A percentile compares a stretch with the other conserved stretches of the same genome.
Conservation (phyloP, 2,329 filamentous ascomycete genomes). For the Penicillium sp. region DNA sequence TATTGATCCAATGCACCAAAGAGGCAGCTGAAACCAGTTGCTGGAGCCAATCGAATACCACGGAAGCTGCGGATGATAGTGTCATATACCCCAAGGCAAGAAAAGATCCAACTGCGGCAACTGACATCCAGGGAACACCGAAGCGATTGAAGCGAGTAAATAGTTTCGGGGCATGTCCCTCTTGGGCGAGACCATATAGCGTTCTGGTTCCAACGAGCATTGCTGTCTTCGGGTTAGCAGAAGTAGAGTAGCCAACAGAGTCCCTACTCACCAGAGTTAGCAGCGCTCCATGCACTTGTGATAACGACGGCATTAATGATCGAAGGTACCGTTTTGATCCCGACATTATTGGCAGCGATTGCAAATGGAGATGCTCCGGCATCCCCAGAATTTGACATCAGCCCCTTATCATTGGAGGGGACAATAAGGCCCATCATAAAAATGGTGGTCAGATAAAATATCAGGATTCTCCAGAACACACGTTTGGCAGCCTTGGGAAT, state of each 20-base stretch:
- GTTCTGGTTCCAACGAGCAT: conserved; percentile 32
- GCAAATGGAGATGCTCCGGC: conserved; percentile 11
- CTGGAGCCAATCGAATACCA: conserved; percentile 64
- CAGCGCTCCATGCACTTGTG: conserved; percentile 33
- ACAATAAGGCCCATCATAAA: conserved; percentile 42
- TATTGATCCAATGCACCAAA: conserved; percentile 57
- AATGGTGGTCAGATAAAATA: conserved; percentile 54
- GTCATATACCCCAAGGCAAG: conserved; percentile 63
- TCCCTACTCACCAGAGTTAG: conserved; percentile 29
- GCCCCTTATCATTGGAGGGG: conserved; percentile 44
- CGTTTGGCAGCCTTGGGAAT: conserved; percentile 51
- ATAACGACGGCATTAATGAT: conserved; percentile 5
- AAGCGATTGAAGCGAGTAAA: conserved; percentile 40
- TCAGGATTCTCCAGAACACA: conserved; percentile 51
- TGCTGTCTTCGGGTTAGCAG: neutral
- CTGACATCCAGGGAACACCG: conserved; percentile 53
- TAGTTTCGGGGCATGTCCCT: conserved; percentile 32
- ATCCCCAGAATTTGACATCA: conserved; percentile 29
- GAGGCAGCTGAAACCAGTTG: conserved; percentile 49
- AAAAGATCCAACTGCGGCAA: conserved; percentile 48
- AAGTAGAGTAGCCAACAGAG: neutral
- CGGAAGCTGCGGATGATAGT: conserved; percentile 51
- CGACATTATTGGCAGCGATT: conserved; percentile 45
- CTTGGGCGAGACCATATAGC: conserved; percentile 35
- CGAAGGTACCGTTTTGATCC: conserved; percentile 22